A percentile compares a stretch with the other conserved stretches of the same genome.
Conservation (phyloP, 78 protist genomes). For the Dictyostelium capitatum region DNA sequence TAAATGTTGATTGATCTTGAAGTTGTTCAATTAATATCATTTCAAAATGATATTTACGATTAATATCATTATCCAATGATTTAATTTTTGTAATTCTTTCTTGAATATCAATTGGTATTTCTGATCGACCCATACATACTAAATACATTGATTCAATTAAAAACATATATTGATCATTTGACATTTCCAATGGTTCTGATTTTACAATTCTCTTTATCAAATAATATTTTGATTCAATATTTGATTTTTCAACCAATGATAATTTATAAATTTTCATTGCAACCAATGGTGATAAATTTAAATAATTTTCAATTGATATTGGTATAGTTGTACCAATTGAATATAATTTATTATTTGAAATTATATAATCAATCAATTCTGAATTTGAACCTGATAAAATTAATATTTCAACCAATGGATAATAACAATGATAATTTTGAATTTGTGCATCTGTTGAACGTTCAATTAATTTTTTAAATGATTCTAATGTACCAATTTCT, state of each 20-base stretch:
- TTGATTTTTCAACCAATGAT: too few species aligned
- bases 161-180: not conserved
- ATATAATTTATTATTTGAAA: too few species aligned
- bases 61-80: not conserved
- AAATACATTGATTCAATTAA: constrained; percentile 4
- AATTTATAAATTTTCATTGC: too few species aligned
- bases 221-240: not conserved
- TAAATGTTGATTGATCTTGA: not conserved
- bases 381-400: not conserved
- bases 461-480: too few species aligned
- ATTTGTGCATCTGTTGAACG: too few species aligned
- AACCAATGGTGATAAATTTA: too few species aligned
- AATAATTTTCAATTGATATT: too few species aligned
- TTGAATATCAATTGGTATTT: not conserved
- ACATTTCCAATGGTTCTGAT: constrained; percentile 1
- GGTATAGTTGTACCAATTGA: too few species aligned
- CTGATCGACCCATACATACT: not conserved
- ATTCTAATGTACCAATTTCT: too few species aligned
- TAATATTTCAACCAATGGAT: not conserved
- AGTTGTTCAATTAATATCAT: constrained; percentile 6
- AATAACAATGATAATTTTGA: too few species aligned
- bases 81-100: not conserved
- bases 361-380: too few species aligned
- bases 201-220: not conserved
- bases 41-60: not conserved